These are phyloP conservation scores for Rosa hybrid DNA, from an alignment of 331 rosid species.

Conservation along the genomic window DNA sequence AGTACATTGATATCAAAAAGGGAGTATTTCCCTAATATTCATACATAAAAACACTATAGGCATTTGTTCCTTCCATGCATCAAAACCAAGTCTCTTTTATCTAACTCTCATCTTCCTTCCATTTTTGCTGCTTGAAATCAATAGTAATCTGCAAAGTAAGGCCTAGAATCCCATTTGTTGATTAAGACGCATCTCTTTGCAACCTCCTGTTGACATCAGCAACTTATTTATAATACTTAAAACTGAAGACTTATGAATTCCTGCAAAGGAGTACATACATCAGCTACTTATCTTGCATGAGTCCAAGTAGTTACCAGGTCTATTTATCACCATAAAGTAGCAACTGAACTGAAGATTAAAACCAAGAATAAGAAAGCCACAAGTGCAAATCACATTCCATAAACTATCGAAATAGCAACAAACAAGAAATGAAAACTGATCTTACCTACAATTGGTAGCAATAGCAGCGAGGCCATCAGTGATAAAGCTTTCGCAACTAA, in stretches of 20 bases:
- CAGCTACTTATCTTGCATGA: background rate
- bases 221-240: slow-evolving; percentile 16
- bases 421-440: background rate
- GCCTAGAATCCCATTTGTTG: background rate
- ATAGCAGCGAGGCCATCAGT: slow-evolving; percentile 84
- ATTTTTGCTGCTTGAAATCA: no score
- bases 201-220: slow-evolving; percentile 4
- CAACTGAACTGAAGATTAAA: background rate
- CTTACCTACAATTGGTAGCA: slow-evolving; percentile 89
- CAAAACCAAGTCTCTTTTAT: no score
- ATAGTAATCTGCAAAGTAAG: no score
- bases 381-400: background rate
- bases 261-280: slow-evolving; percentile 6
- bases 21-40: no score
- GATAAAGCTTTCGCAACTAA: slow-evolving; percentile 90
- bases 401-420: no score
- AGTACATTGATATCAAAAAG: no score
- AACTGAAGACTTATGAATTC: slow-evolving; percentile 7
- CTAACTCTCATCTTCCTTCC: no score
- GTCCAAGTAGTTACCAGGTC: background rate
- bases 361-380: background rate
- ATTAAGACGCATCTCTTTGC: background rate
- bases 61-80: no score
- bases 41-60: no score
- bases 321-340: background rate